Evolutionary conservation across 768 basidiomycete species (phyloP).

Genomic region (Lactarius psammicola): DNA sequence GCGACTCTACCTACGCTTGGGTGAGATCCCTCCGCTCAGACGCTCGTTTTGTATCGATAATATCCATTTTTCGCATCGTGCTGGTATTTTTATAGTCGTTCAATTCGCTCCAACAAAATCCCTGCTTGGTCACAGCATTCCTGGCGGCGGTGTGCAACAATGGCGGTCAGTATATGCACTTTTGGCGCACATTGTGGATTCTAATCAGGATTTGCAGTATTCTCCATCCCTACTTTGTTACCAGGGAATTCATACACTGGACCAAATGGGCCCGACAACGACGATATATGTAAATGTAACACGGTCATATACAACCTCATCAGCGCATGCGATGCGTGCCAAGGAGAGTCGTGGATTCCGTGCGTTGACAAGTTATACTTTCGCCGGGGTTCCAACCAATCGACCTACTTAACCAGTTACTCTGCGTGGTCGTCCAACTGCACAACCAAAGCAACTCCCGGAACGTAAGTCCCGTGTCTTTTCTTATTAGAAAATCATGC

Average conservation of each 20-base stretch:
- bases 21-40: conserved; percentile 6
- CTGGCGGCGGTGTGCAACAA: conserved; percentile 12
- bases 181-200: background rate
- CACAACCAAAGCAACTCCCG: background rate
- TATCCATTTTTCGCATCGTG: background rate
- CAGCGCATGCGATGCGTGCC: conserved; percentile 33
- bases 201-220: conserved; percentile 9
- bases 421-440: conserved; percentile 23
- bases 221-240: background rate
- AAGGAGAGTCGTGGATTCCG: conserved; percentile 18
- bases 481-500: background rate
- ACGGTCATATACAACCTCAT: conserved; percentile 33
- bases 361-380: conserved; percentile 13
- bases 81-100: background rate
- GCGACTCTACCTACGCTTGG: conserved; percentile 7
- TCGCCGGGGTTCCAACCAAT: background rate
- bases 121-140: conserved; percentile 15
- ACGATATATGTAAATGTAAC: conserved; percentile 31
- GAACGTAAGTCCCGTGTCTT: conserved; percentile 17
- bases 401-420: conserved; percentile 13
- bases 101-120: conserved; percentile 21
- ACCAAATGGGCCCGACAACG: conserved; percentile 4
- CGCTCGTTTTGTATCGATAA: background rate
- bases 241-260: conserved; percentile 17
- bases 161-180: conserved; percentile 12